Evolutionary conservation across 2,329 filamentous ascomycete species (phyloP).

Genomic region (Chaetomiaceae sp.): DNA sequence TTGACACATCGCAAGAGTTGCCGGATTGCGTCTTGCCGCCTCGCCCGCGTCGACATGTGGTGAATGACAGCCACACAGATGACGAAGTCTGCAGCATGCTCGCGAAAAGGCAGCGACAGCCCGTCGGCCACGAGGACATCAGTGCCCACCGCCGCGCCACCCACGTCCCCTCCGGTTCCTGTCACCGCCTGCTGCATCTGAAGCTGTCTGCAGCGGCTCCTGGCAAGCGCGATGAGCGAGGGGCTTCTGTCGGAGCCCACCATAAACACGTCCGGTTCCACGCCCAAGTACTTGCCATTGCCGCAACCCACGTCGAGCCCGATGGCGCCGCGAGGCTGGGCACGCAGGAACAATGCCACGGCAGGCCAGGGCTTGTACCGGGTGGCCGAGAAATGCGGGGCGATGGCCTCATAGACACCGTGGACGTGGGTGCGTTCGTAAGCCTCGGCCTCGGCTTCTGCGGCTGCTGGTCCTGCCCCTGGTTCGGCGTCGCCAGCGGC

Average conservation of each 20-base stretch:
- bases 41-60: slow-evolving; percentile 72
- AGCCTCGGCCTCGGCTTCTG: slow-evolving; percentile 36
- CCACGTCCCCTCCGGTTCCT: slow-evolving; percentile 16
- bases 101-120: slow-evolving; percentile 72
- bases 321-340: slow-evolving; percentile 61
- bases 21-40: slow-evolving; percentile 66
- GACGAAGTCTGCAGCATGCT: slow-evolving; percentile 62
- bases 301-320: slow-evolving; percentile 92
- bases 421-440: slow-evolving; percentile 91
- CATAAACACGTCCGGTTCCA: slow-evolving; percentile 72
- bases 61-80: slow-evolving; percentile 94
- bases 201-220: slow-evolving; percentile 26
- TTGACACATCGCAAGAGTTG: slow-evolving; percentile 63
- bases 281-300: slow-evolving; percentile 88
- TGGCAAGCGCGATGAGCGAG: slow-evolving; percentile 47
- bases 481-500: slow-evolving; percentile 13
- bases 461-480: slow-evolving; percentile 16
- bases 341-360: slow-evolving; percentile 69
- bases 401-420: slow-evolving; percentile 82
- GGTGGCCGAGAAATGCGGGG: slow-evolving; percentile 75
- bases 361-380: slow-evolving; percentile 86
- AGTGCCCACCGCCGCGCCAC: slow-evolving; percentile 36
- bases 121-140: slow-evolving; percentile 74
- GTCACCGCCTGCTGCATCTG: slow-evolving; percentile 10
- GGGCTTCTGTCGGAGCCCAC: slow-evolving; percentile 77